These are phyloP conservation scores for Vitis hybrid DNA, from an alignment of 177 flowering plant genomes.

Conservation along the genomic window DNA sequence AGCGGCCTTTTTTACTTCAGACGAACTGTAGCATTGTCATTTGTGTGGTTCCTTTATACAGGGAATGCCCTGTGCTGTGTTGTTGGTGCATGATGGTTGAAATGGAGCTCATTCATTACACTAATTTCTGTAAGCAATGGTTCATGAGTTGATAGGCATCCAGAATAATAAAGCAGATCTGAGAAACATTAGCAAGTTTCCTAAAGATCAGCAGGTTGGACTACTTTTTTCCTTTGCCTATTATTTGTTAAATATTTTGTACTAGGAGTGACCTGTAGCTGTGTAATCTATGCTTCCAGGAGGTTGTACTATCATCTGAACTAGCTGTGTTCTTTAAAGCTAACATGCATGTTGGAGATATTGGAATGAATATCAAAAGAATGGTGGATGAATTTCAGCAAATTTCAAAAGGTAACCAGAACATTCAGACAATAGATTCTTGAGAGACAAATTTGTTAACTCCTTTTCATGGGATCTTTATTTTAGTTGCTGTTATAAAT, in stretches of 20 bases:
- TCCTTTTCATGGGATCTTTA: background rate
- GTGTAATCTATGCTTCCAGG: constrained; percentile 41
- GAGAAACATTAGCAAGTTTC: constrained; percentile 52
- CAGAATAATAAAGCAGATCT: constrained; percentile 90
- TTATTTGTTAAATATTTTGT: background rate
- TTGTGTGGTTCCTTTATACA: background rate
- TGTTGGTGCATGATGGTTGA: background rate
- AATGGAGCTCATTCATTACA: constrained; percentile 10
- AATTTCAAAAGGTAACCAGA: constrained; percentile 89
- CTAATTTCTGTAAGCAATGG: constrained; percentile 74
- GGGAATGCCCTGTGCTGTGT: background rate
- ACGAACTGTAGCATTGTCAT: constrained; percentile 53
- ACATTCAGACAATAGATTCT: constrained; percentile 89
- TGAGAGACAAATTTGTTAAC: constrained; percentile 4
- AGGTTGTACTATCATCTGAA: constrained; percentile 89
- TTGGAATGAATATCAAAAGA: constrained; percentile 91
- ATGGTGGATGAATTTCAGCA: constrained; percentile 99
- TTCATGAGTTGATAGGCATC: constrained; percentile 89
- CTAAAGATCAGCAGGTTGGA: constrained; percentile 88
- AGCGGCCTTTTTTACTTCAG: constrained; percentile 96
- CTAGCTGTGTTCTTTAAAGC: constrained; percentile 90
- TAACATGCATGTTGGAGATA: constrained; percentile 98
- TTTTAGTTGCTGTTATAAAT: constrained; percentile 3
- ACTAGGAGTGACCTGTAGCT: constrained; percentile 6
- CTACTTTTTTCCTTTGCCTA: constrained; percentile 7